Evolutionary conservation across 2,329 filamentous ascomycete genomes (phyloP).

Genomic region (Penicillium thymicola): DNA sequence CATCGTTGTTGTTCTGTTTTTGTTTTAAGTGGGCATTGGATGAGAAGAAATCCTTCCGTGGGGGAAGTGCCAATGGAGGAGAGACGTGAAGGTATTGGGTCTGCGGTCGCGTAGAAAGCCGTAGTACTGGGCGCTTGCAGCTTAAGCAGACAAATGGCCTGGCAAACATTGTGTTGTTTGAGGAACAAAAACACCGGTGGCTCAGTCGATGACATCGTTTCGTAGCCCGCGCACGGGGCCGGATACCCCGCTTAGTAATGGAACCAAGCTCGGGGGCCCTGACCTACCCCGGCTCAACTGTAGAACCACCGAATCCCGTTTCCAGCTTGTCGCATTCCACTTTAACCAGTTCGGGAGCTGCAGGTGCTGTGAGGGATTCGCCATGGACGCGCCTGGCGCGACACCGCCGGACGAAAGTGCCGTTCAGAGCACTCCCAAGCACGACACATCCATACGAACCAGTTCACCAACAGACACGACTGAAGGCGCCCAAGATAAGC

Average conservation of each 20-base stretch:
- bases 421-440: slow-evolving; percentile 19
- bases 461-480: slow-evolving; percentile 15
- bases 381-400: slow-evolving; percentile 41
- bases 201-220: slow-evolving; percentile 15
- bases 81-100: slow-evolving; percentile 36
- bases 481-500: slow-evolving; percentile 13
- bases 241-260: slow-evolving; percentile 23
- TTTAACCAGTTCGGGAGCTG: slow-evolving; percentile 19
- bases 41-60: slow-evolving; percentile 63
- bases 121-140: slow-evolving; percentile 30
- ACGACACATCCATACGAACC: slow-evolving; percentile 18
- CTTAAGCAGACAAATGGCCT: slow-evolving; percentile 30
- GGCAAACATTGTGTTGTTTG: slow-evolving; percentile 29
- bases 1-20: slow-evolving; percentile 27
- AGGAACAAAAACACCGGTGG: not conserved
- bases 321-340: slow-evolving; percentile 20
- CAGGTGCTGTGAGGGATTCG: slow-evolving; percentile 28
- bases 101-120: slow-evolving; percentile 28
- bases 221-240: slow-evolving; percentile 5
- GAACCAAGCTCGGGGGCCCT: slow-evolving; percentile 12
- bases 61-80: slow-evolving; percentile 38
- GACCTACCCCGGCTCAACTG: slow-evolving; percentile 22
- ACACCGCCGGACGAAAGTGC: slow-evolving; percentile 26
- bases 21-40: slow-evolving; percentile 57
- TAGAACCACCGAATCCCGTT: slow-evolving; percentile 14